Base-by-base conservation (phyloP, 177 flowering plant species). In the Telopea speciosissima region DNA sequence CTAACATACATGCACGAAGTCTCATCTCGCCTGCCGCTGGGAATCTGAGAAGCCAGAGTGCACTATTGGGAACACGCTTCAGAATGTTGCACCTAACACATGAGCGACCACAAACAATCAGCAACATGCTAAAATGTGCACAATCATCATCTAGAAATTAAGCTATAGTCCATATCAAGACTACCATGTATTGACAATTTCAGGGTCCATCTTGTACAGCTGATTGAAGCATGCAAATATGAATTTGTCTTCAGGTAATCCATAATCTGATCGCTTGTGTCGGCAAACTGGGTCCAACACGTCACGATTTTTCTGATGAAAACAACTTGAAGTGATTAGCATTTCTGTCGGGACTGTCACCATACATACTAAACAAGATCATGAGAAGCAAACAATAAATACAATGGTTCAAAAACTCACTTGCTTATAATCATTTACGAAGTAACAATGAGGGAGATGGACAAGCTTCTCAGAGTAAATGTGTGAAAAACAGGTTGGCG, bases 1-100 rank as follows among this genome's bases (percentile, higher is more conserved):
- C n/a, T 23, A 17, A 80, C 90, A 63, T 88, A 96, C 99, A 86
- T 83, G 92, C 83, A 9, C 99, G 93, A 36, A 96, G 82, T 80
- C 94, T 90, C 83, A 74, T 85, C 84, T 96, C 99, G 40, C 99
- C 99, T 13, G 99, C 98, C 79, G 98, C 97, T 24, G 99, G 99
- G 81, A 96, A 96, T 74, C 92, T 84, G 44, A 96, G 91, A 70
- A 96, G 99, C 99, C 99, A 96, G 54, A 96, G 85, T 56, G 90
- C 96, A 77, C 97, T 87, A 59, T 90, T 96, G 36, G 98, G 97
- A 3, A 93, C 96, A 42, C 99, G 93, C 75, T 85, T 96, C 61
- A 96, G 93, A 73, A 96, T 93, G 70, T 91, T 96, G 86, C 99
- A 93, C 99, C 99, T 96, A 77, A 73, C 73, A 23, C 24, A 21